phyloP scores from a whole-genome alignment of 352 stramenopile species.

The Globisporangium acanthophoron region DNA sequence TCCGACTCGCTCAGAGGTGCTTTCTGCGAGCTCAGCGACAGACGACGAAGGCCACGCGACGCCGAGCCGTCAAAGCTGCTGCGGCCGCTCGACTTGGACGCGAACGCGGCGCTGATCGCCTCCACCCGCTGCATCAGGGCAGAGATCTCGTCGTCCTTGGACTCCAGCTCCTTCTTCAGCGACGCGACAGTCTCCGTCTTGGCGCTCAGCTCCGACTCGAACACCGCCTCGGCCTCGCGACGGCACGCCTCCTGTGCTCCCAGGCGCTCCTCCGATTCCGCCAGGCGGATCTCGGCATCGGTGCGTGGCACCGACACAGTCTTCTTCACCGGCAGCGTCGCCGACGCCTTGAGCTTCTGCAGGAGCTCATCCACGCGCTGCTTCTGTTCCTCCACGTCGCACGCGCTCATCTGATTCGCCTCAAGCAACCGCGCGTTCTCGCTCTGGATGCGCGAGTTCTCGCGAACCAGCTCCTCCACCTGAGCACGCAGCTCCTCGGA shows the following conservation, averaged over 20 bases:
- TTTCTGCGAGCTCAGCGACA: conserved; percentile 5
- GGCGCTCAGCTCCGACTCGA: conserved; percentile 33
- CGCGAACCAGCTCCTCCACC: conserved; percentile 46
- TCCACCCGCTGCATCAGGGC: conserved; percentile 8
- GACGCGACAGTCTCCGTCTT: conserved; percentile 32
- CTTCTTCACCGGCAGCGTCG: conserved; percentile 10
- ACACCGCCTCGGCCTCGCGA: conserved; percentile 44
- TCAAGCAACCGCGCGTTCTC: conserved; percentile 45
- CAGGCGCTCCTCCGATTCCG: conserved; percentile 28
- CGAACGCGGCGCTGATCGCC: conserved; percentile 21
- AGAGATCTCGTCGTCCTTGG: conserved; percentile 10
- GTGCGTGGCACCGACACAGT: conserved; percentile 19
- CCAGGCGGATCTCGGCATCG: conserved; percentile 31
- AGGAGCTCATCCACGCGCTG: conserved; percentile 13
- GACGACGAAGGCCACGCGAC: conserved; percentile 5
- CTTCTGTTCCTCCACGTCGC: conserved; percentile 25
- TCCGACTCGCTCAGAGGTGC: background rate
- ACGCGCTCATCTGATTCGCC: conserved; percentile 24
- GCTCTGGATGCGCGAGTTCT: conserved; percentile 52
- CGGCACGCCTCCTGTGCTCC: conserved; percentile 38
- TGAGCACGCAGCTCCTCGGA: conserved; percentile 48
- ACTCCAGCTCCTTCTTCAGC: conserved; percentile 27
- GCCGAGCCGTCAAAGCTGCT: conserved; percentile 3
- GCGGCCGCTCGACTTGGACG: conserved; percentile 4
- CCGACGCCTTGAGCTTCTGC: conserved; percentile 12